These are phyloP conservation scores for Chaetomium cochliodes DNA, from an alignment of 495 filamentous ascomycete species.

Conservation along the genomic window DNA sequence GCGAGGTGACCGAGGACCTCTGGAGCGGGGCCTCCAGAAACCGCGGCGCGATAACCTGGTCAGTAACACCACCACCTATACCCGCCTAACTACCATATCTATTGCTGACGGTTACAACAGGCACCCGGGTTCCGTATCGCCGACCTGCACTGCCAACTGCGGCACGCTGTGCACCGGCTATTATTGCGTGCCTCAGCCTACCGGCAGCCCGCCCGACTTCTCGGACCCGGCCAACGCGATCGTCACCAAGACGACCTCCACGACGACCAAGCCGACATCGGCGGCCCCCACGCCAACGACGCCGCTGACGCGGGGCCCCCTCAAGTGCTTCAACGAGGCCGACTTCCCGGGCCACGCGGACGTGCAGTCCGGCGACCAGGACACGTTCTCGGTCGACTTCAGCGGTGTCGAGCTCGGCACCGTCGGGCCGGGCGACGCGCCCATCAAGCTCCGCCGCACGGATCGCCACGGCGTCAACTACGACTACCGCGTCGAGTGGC, in stretches of 20 bases:
- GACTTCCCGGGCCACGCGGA: slow-evolving; percentile 20
- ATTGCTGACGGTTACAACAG: too few species aligned
- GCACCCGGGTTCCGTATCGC: too few species aligned
- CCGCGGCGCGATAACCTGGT: too few species aligned
- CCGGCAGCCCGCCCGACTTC: not conserved
- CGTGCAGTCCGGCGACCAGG: slow-evolving; percentile 13
- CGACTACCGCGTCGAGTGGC: slow-evolving; percentile 17
- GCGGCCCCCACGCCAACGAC: not conserved
- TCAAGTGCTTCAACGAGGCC: slow-evolving; percentile 19
- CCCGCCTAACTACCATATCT: too few species aligned
- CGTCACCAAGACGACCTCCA: not conserved
- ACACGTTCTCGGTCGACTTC: slow-evolving; percentile 12
- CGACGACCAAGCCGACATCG: not conserved
- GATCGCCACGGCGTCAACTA: slow-evolving; percentile 14
- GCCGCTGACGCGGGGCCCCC: slow-evolving; percentile 14
- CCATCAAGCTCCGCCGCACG: slow-evolving; percentile 7
- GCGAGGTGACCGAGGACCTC: too few species aligned
- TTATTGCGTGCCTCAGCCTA: not conserved
- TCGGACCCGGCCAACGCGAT: not conserved
- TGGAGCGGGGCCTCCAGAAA: too few species aligned
- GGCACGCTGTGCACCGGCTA: not conserved
- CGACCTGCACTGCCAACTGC: not conserved
- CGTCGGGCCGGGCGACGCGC: slow-evolving; percentile 14
- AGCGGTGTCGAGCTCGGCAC: slow-evolving; percentile 7
- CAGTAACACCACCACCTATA: too few species aligned